Evolutionary conservation across 352 stramenopile species (phyloP).

Genomic region (Phytophthora nicotianae): DNA sequence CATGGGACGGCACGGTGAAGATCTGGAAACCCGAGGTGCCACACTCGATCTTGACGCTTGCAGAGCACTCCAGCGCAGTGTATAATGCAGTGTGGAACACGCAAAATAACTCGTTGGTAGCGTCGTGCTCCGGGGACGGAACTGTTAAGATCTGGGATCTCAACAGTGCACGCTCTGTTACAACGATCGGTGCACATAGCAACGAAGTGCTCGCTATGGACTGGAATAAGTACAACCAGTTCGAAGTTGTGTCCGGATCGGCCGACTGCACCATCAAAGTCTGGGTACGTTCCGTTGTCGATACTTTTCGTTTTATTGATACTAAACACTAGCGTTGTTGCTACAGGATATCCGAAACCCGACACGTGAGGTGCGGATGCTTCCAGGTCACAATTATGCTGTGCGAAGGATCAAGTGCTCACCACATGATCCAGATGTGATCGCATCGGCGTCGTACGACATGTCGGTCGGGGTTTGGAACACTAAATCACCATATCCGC

Average conservation of each 20-base stretch:
- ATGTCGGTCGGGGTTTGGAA: slow-evolving; percentile 92
- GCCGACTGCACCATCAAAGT: slow-evolving; percentile 86
- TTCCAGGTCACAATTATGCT: slow-evolving; percentile 84
- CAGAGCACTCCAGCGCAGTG: slow-evolving; percentile 76
- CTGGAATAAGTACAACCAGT: slow-evolving; percentile 94
- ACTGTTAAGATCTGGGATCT: slow-evolving; percentile 86
- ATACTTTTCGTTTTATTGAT: background rate
- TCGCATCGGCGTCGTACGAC: slow-evolving; percentile 90
- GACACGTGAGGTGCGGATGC: slow-evolving; percentile 60
- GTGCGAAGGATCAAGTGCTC: slow-evolving; percentile 88
- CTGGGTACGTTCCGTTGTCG: slow-evolving; percentile 55
- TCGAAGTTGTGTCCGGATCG: slow-evolving; percentile 86
- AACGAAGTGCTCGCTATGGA: slow-evolving; percentile 89
- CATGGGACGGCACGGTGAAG: slow-evolving; percentile 89
- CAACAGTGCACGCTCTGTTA: slow-evolving; percentile 51
- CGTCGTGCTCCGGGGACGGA: slow-evolving; percentile 81
- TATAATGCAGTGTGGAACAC: slow-evolving; percentile 90
- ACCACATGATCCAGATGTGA: slow-evolving; percentile 78
- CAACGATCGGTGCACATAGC: slow-evolving; percentile 70
- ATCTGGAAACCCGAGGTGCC: slow-evolving; percentile 81
- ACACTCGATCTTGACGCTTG: slow-evolving; percentile 76
- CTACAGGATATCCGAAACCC: slow-evolving; percentile 82
- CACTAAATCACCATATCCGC: slow-evolving; percentile 75
- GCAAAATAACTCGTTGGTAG: slow-evolving; percentile 66
- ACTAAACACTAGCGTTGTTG: background rate